Conservation (phyloP, 2,329 filamentous ascomycete genomes). For the Colletotrichum lindemuthianum region DNA sequence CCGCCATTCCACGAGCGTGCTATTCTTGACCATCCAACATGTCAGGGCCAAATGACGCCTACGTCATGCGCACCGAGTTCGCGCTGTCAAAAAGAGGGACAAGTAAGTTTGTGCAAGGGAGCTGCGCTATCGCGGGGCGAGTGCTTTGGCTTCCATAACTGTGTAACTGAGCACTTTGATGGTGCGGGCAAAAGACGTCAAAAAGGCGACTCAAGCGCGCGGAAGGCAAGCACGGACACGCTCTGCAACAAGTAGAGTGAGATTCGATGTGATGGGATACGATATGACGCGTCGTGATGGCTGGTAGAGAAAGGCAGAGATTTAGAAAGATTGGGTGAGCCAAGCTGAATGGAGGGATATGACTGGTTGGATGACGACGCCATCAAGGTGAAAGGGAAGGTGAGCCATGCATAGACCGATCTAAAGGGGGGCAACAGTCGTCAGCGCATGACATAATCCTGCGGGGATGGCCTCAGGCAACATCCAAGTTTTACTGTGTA, state of each 20-base stretch:
- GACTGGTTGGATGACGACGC: slow-evolving; percentile 13
- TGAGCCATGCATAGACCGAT: slow-evolving; percentile 21
- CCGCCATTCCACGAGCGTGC: not conserved
- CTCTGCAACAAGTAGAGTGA: not conserved
- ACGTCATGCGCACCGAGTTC: not conserved
- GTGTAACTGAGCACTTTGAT: not conserved
- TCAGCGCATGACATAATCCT: slow-evolving; percentile 29
- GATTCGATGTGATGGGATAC: slow-evolving; percentile 6
- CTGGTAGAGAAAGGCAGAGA: not conserved
- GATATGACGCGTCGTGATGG: slow-evolving; percentile 4
- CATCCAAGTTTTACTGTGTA: not conserved
- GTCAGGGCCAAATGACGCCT: not conserved
- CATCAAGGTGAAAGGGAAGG: not conserved
- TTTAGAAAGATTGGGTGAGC: slow-evolving; percentile 4
- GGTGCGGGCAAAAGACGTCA: not conserved
- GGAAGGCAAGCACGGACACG: slow-evolving; percentile 4
- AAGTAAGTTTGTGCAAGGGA: slow-evolving; percentile 12
- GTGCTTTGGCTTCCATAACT: not conserved
- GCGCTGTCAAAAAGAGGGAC: slow-evolving; percentile 1
- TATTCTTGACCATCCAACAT: not conserved
- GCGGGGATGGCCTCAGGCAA: slow-evolving; percentile 18
- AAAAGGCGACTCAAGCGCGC: slow-evolving; percentile 4
- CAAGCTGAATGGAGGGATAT: not conserved
- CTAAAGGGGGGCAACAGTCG: not conserved
- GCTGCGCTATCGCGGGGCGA: not conserved